These are phyloP conservation scores for Pelargonium nanum DNA, from an alignment of 345 rosid genomes.

Conservation along the genomic window DNA sequence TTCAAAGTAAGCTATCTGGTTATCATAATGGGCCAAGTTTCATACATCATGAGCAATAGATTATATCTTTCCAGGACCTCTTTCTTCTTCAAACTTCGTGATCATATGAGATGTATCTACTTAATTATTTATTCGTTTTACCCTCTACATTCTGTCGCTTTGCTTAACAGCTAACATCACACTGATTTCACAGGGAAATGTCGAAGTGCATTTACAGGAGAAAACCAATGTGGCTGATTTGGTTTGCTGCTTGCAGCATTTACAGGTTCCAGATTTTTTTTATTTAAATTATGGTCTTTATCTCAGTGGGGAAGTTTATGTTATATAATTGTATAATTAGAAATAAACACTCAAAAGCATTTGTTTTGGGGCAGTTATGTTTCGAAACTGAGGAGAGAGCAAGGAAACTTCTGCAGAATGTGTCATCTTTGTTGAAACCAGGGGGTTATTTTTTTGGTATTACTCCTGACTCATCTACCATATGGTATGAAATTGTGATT, in stretches of 20 bases:
- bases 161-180: background rate
- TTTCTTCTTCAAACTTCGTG: background rate
- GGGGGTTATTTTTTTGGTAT: slow-evolving; percentile 96
- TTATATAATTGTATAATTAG: background rate
- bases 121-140: slow-evolving; percentile 1
- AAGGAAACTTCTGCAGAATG: slow-evolving; percentile 71
- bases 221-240: slow-evolving; percentile 56
- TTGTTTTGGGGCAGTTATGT: slow-evolving; percentile 46
- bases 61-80: no score
- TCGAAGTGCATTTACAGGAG: slow-evolving; percentile 50
- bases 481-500: slow-evolving; percentile 61
- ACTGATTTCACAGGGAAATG: slow-evolving; percentile 43
- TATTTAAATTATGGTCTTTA: background rate
- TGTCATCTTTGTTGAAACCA: slow-evolving; percentile 71
- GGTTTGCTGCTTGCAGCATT: slow-evolving; percentile 88
- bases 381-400: slow-evolving; percentile 92
- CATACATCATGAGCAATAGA: no score
- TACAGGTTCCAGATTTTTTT: slow-evolving; percentile 46
- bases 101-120: background rate
- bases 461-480: slow-evolving; percentile 94
- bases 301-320: background rate
- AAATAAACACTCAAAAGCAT: background rate
- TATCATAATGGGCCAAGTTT: no score
- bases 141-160: background rate
- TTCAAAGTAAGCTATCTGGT: no score